These are phyloP conservation scores for Cicer pinnatifidum DNA, from an alignment of 306 rosid species.

Conservation along the genomic window DNA sequence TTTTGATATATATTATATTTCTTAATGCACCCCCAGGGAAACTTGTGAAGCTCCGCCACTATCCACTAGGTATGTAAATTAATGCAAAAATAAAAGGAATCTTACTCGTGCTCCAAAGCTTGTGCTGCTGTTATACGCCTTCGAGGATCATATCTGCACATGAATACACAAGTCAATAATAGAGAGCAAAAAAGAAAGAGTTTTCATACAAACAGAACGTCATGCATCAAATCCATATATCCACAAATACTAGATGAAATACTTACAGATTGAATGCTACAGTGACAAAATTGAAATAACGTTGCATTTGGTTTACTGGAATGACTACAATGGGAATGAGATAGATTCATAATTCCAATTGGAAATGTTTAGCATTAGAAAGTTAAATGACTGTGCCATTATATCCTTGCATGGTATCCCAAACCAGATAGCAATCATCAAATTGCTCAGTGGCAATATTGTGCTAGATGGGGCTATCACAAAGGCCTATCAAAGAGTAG, in stretches of 20 bases:
- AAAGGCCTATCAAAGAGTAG: neutral
- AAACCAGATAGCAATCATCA: constrained; percentile 12
- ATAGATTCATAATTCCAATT: constrained; percentile 4
- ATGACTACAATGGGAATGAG: constrained; percentile 27
- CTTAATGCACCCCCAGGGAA: too few relatives aligned
- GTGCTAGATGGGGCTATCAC: constrained; percentile 1
- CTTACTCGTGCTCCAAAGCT: constrained; percentile 96
- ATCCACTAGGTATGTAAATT: constrained; percentile 21
- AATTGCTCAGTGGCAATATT: constrained; percentile 32
- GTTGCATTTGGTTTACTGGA: constrained; percentile 11
- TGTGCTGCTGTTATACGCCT: constrained; percentile 90
- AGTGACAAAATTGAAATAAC: constrained; percentile 22
- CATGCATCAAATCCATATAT: constrained; percentile 28
- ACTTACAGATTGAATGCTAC: constrained; percentile 26
- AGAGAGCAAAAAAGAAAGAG: neutral
- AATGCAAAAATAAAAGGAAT: constrained; percentile 25
- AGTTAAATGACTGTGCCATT: neutral
- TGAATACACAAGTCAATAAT: constrained; percentile 33
- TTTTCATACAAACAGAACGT: constrained; percentile 17
- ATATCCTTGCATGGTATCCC: constrained; percentile 19
- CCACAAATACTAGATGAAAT: constrained; percentile 34
- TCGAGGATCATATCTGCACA: constrained; percentile 93
- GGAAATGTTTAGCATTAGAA: constrained; percentile 15
- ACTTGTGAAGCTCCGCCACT: too few relatives aligned
- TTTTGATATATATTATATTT: too few relatives aligned